Evolutionary conservation across 257 asterid genomes (phyloP).

Genomic region (Capsicum chinense): DNA sequence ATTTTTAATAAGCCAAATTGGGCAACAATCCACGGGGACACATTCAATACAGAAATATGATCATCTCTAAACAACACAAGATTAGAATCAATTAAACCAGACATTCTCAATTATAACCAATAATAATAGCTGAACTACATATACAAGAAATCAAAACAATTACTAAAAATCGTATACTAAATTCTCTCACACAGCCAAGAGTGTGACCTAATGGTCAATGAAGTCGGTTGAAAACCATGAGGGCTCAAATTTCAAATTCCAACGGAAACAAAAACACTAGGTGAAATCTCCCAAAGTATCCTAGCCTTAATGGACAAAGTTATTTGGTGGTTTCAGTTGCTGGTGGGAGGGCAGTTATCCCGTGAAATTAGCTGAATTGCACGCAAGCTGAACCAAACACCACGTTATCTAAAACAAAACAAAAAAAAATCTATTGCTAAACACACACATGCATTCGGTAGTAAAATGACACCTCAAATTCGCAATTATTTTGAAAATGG

Average conservation of each 20-base stretch:
- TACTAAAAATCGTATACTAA: not conserved
- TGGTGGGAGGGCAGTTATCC: too few species aligned
- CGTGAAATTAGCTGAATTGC: too few species aligned
- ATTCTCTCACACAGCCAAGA: not conserved
- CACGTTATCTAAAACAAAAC: too few species aligned
- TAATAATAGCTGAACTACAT: not conserved
- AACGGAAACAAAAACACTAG: too few species aligned
- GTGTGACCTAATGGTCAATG: too few species aligned
- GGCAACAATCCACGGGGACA: not conserved
- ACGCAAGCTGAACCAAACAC: too few species aligned
- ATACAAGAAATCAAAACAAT: not conserved
- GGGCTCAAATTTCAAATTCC: too few species aligned
- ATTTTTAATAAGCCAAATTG: not conserved
- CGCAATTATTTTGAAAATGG: not conserved
- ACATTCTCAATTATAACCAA: not conserved
- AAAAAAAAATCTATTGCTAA: not conserved
- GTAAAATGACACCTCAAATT: not conserved
- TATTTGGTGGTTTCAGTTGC: too few species aligned
- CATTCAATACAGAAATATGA: not conserved
- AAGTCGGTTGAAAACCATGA: too few species aligned
- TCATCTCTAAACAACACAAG: not conserved
- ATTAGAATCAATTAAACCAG: not conserved
- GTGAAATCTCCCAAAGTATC: too few species aligned
- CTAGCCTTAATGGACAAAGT: too few species aligned
- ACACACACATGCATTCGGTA: not conserved